Percentiles rank a stretch among this genome's conserved stretches.
Evolutionary conservation across 2,329 filamentous ascomycete genomes (phyloP).

Genomic region (Colletotrichum orchidophilum): DNA sequence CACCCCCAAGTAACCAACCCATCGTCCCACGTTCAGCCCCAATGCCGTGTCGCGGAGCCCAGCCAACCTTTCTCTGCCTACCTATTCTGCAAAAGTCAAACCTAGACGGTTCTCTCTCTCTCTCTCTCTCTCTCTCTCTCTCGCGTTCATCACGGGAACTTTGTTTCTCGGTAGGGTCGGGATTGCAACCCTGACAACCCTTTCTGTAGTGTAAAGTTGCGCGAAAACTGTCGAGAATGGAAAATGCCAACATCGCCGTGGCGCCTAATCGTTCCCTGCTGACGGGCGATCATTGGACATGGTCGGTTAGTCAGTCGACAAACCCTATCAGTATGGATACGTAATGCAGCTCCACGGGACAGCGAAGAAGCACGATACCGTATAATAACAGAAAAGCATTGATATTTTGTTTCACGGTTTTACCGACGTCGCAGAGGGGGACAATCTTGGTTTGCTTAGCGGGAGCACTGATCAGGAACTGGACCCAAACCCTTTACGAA

Average conservation of each 20-base stretch:
- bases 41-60: background rate
- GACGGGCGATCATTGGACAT: background rate
- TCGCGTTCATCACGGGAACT: background rate
- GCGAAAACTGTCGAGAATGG: background rate
- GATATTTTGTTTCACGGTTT: background rate
- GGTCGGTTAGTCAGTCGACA: background rate
- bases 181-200: background rate
- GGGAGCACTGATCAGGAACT: conserved; percentile 14
- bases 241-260: background rate
- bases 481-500: background rate
- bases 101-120: background rate
- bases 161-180: background rate
- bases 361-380: background rate
- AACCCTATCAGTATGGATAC: background rate
- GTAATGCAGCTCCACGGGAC: background rate
- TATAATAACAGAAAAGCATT: background rate
- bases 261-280: background rate
- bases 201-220: background rate
- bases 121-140: no score
- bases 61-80: background rate
- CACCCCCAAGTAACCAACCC: background rate
- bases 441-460: background rate
- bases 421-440: background rate
- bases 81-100: background rate
- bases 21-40: background rate